These are phyloP conservation scores for Craspedostauros australis DNA, from an alignment of 108 stramenopile species.

Conservation along the genomic window DNA sequence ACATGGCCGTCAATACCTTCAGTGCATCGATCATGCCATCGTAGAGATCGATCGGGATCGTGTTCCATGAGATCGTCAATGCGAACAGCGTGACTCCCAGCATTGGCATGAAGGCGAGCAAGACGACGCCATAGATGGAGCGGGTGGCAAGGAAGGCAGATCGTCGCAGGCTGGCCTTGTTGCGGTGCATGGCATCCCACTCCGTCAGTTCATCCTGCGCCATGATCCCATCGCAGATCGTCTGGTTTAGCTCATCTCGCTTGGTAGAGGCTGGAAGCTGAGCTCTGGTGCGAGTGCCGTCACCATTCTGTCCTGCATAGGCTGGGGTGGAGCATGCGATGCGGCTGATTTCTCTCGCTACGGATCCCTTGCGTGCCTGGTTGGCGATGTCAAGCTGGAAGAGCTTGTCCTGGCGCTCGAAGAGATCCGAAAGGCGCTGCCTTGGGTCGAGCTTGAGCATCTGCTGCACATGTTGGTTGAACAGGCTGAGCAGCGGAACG, in stretches of 20 bases:
- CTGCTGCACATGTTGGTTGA: constrained; percentile 28
- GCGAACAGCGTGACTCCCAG: constrained; percentile 20
- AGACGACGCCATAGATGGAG: constrained; percentile 20
- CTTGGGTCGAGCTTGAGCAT: constrained; percentile 18
- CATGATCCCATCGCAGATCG: neutral
- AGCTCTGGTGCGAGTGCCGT: too few species aligned
- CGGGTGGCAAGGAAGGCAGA: constrained; percentile 8
- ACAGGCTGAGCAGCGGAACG: constrained; percentile 33
- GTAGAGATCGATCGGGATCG: constrained; percentile 10
- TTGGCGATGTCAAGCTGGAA: constrained; percentile 14
- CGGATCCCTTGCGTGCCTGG: constrained; percentile 13
- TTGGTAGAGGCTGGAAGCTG: neutral
- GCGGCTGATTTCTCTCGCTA: neutral
- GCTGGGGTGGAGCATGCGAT: neutral
- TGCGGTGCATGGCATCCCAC: neutral
- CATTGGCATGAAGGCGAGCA: constrained; percentile 20
- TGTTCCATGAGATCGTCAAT: constrained; percentile 32
- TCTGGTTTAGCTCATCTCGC: neutral
- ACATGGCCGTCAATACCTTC: constrained; percentile 22
- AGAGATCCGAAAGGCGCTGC: constrained; percentile 9
- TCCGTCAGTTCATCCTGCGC: neutral
- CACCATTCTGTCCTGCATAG: too few species aligned
- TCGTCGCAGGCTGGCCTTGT: neutral
- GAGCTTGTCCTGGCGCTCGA: constrained; percentile 5
- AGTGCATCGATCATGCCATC: constrained; percentile 12